Evolutionary conservation across 2,329 filamentous ascomycete genomes (phyloP).

Genomic region (Neospermospora avenae): DNA sequence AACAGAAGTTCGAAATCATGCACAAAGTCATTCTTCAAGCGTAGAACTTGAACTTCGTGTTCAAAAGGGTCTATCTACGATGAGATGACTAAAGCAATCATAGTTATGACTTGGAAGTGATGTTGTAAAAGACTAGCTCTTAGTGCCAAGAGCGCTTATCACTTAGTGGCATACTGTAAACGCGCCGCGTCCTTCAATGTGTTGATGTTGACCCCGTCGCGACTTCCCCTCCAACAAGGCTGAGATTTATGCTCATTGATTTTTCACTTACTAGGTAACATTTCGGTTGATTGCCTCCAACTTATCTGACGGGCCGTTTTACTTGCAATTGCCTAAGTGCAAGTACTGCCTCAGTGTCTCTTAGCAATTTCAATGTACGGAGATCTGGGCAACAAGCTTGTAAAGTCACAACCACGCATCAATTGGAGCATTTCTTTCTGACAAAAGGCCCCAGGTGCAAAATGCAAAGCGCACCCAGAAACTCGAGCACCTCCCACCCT

Average conservation of each 20-base stretch:
- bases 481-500: constrained; percentile 80
- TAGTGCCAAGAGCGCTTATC: neutral
- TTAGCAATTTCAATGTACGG: constrained; percentile 57
- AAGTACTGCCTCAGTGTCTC: too few relatives aligned
- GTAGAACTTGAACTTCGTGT: too few relatives aligned
- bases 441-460: constrained; percentile 61
- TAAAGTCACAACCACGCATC: too few relatives aligned
- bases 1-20: neutral
- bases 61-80: too few relatives aligned
- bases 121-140: neutral
- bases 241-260: constrained; percentile 1
- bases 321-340: too few relatives aligned
- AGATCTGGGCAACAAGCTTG: constrained; percentile 67
- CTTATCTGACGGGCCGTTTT: too few relatives aligned
- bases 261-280: neutral
- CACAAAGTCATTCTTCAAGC: neutral
- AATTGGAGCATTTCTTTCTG: neutral
- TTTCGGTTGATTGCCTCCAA: too few relatives aligned
- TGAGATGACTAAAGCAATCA: too few relatives aligned
- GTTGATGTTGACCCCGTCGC: too few relatives aligned
- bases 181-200: constrained; percentile 7
- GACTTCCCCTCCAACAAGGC: constrained; percentile 6
- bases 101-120: too few relatives aligned
- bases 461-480: constrained; percentile 94
- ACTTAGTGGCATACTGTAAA: too few relatives aligned